Conservation (phyloP, 2,329 filamentous ascomycete genomes). For the Stachybotrys chlorohalonatus region DNA sequence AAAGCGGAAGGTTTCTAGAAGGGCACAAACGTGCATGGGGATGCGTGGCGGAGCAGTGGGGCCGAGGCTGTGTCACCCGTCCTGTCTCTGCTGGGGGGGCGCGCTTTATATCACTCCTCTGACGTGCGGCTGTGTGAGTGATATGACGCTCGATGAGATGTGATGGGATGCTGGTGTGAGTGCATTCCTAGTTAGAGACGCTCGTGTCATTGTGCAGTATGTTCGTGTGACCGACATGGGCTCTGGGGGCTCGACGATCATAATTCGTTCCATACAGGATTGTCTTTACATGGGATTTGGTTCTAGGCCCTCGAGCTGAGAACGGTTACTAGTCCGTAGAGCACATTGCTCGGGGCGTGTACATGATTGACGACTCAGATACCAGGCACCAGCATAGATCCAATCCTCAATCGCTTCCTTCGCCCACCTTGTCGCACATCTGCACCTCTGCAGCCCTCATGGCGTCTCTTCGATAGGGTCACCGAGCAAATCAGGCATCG, state of each 20-base stretch:
- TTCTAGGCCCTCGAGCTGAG: too few relatives aligned
- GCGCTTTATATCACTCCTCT: not conserved
- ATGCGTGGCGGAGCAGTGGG: not conserved
- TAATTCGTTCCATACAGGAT: too few relatives aligned
- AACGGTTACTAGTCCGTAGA: too few relatives aligned
- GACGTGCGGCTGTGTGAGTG: not conserved
- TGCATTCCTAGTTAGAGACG: not conserved
- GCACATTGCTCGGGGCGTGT: not conserved
- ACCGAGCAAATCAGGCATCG: constrained; percentile 19
- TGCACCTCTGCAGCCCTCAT: not conserved
- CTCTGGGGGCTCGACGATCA: too few relatives aligned
- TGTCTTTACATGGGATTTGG: too few relatives aligned
- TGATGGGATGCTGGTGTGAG: not conserved
- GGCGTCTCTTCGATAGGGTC: constrained; percentile 23
- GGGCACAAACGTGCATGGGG: not conserved
- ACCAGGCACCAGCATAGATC: not conserved
- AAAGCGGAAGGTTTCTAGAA: not conserved
- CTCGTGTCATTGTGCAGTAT: not conserved
- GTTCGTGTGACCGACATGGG: not conserved
- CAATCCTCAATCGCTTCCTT: not conserved
- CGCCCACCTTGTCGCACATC: not conserved
- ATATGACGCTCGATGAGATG: not conserved
- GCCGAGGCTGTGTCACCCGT: not conserved
- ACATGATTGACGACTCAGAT: not conserved
- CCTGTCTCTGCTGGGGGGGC: not conserved